Conservation (phyloP, 73 alveolate species). For the Paramecium biaurelia region DNA sequence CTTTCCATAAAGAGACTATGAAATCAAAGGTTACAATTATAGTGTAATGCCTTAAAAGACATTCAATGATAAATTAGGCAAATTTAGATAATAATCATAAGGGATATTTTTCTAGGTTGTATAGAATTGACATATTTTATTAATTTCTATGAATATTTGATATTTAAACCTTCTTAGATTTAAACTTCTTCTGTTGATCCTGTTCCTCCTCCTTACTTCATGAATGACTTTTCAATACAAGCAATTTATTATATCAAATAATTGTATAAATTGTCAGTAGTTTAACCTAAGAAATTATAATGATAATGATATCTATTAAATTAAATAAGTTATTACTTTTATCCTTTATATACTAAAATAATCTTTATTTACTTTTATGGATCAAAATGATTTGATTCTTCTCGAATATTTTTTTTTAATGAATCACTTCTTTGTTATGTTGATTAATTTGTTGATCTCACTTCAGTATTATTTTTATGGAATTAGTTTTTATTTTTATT, state of each 20-base stretch:
- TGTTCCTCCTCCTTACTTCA: slow-evolving; percentile 30
- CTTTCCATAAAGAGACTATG: background rate
- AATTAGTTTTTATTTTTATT: background rate
- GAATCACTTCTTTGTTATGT: background rate
- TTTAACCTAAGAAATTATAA: background rate
- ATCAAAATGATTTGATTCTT: slow-evolving; percentile 6
- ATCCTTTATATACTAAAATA: background rate
- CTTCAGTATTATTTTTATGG: background rate
- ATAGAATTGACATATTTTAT: slow-evolving; percentile 24
- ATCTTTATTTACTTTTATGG: background rate
- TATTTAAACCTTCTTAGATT: slow-evolving; percentile 2
- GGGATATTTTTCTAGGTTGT: background rate
- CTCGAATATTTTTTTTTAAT: background rate
- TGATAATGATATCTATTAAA: slow-evolving; percentile 7
- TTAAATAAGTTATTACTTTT: background rate
- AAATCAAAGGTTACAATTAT: background rate
- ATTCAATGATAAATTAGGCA: background rate
- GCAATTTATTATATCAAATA: slow-evolving; percentile 27
- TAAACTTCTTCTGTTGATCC: slow-evolving; percentile 18
- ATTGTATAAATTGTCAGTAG: slow-evolving; percentile 24
- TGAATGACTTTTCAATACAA: background rate
- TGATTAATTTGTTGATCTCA: background rate
- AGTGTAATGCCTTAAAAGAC: background rate
- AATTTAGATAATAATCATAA: background rate
- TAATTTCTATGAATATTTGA: background rate